phyloP scores from a whole-genome alignment of 148 eudicot genomes.

The Chenopodium album region DNA sequence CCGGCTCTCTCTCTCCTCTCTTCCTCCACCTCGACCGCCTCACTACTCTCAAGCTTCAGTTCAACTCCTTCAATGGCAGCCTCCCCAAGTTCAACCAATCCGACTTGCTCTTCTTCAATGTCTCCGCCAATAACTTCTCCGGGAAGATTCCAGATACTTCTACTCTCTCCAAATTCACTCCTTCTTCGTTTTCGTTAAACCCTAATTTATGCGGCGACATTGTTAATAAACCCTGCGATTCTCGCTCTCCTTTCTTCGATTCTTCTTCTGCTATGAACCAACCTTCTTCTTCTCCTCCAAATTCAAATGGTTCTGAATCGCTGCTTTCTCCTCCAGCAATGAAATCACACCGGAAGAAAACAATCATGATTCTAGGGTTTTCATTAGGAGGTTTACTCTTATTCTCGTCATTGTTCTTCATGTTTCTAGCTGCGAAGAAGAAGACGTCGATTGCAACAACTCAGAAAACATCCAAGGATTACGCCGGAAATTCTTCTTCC shows the following conservation, averaged over 20 bases:
- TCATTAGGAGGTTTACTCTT: slow-evolving; percentile 40
- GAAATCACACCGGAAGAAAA: slow-evolving; percentile 21
- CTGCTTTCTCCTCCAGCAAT: slow-evolving; percentile 12
- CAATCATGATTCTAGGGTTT: slow-evolving; percentile 41
- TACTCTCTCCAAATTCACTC: slow-evolving; percentile 36
- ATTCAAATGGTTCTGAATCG: background rate
- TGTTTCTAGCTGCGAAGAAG: slow-evolving; percentile 31
- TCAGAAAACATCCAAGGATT: background rate
- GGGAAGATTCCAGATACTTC: slow-evolving; percentile 60
- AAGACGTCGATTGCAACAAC: slow-evolving; percentile 11
- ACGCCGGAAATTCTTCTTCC: too few species aligned
- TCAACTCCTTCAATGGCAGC: slow-evolving; percentile 48
- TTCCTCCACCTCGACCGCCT: slow-evolving; percentile 48
- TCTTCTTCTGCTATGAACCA: slow-evolving; percentile 33
- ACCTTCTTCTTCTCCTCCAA: slow-evolving; percentile 16
- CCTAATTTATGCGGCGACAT: slow-evolving; percentile 67
- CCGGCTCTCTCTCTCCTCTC: slow-evolving; percentile 44
- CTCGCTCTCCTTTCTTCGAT: slow-evolving; percentile 55
- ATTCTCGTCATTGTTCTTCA: slow-evolving; percentile 40
- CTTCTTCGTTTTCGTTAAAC: slow-evolving; percentile 43
- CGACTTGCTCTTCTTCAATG: slow-evolving; percentile 42
- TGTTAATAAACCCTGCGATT: slow-evolving; percentile 43
- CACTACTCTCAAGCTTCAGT: slow-evolving; percentile 49
- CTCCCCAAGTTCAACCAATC: slow-evolving; percentile 68
- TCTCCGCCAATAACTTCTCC: slow-evolving; percentile 56